These are phyloP conservation scores for Emergomyces orientalis DNA, from an alignment of 2,329 filamentous ascomycete species.

Conservation along the genomic window DNA sequence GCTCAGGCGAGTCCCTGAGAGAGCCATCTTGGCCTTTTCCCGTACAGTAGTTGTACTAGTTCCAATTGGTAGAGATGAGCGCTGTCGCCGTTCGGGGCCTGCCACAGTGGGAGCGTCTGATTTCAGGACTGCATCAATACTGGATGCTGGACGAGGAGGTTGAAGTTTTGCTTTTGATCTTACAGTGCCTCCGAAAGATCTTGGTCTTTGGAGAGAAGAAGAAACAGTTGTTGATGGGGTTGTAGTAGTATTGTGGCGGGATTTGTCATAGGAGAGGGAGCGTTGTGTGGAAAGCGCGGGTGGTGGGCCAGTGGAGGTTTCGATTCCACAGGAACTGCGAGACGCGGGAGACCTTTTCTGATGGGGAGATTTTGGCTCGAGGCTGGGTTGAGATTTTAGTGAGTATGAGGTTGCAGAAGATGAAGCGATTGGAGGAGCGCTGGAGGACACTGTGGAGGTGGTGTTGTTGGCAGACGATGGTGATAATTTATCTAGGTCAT, in stretches of 20 bases:
- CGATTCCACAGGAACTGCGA: constrained; percentile 42
- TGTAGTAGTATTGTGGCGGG: constrained; percentile 17
- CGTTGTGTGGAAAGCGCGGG: constrained; percentile 43
- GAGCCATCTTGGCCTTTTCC: constrained; percentile 4
- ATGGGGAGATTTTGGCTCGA: constrained; percentile 14
- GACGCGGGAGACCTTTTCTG: constrained; percentile 39
- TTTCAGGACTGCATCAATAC: constrained; percentile 22
- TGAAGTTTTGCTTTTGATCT: constrained; percentile 13
- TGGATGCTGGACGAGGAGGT: constrained; percentile 8
- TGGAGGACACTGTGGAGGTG: constrained; percentile 19
- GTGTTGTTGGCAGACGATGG: constrained; percentile 23
- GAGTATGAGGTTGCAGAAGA: constrained; percentile 12
- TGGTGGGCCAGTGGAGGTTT: constrained; percentile 42
- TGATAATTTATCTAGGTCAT: constrained; percentile 23
- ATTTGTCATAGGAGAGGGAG: constrained; percentile 28
- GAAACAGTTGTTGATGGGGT: not conserved
- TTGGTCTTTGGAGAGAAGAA: constrained; percentile 9
- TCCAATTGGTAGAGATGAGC: constrained; percentile 4
- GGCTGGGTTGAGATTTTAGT: constrained; percentile 18
- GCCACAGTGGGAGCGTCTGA: constrained; percentile 21
- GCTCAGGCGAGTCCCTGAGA: constrained; percentile 15
- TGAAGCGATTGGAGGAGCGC: constrained; percentile 8
- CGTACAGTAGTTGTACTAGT: not conserved
- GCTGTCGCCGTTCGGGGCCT: constrained; percentile 21
- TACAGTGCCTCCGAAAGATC: constrained; percentile 11